A percentile compares a stretch with the other conserved stretches of the same genome.
Evolutionary conservation across 306 rosid genomes (phyloP).

Genomic region (Vigna hirtella): DNA sequence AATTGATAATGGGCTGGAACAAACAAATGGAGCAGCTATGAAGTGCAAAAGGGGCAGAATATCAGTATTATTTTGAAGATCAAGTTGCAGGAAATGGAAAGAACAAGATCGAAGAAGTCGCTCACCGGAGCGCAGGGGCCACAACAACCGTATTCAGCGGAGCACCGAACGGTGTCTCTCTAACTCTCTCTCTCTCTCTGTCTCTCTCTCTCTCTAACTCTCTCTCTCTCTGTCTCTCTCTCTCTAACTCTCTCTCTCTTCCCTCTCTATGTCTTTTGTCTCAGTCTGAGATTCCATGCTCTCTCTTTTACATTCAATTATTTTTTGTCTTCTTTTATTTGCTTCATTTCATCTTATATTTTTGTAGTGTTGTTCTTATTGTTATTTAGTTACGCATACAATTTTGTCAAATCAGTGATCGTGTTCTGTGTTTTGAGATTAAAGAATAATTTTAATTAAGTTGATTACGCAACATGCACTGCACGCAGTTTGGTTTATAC

Average conservation of each 20-base stretch:
- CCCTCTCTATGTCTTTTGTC: slow-evolving; percentile 19
- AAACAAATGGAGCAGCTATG: slow-evolving; percentile 32
- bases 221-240: slow-evolving; percentile 19
- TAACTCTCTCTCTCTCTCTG: background rate
- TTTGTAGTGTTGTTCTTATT: background rate
- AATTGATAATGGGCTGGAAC: slow-evolving; percentile 24
- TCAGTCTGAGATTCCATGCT: slow-evolving; percentile 35
- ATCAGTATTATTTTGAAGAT: slow-evolving; percentile 7
- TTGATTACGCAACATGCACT: background rate
- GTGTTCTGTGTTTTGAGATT: background rate
- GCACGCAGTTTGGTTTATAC: background rate
- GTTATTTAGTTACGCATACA: background rate
- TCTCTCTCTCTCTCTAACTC: too few relatives aligned
- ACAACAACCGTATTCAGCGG: slow-evolving; percentile 51
- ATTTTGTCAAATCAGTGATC: background rate
- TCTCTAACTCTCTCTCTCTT: background rate
- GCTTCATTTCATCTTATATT: background rate
- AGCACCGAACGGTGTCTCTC: slow-evolving; percentile 45
- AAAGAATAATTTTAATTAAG: background rate
- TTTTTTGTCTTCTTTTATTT: slow-evolving; percentile 25
- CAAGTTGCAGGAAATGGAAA: slow-evolving; percentile 21
- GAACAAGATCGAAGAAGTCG: slow-evolving; percentile 30
- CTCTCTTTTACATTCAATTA: slow-evolving; percentile 2
- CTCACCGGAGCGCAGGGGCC: slow-evolving; percentile 44
- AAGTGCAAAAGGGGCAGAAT: background rate